Base-by-base conservation (phyloP, 1,139 yeast species). In the Diutina siamensis region DNA sequence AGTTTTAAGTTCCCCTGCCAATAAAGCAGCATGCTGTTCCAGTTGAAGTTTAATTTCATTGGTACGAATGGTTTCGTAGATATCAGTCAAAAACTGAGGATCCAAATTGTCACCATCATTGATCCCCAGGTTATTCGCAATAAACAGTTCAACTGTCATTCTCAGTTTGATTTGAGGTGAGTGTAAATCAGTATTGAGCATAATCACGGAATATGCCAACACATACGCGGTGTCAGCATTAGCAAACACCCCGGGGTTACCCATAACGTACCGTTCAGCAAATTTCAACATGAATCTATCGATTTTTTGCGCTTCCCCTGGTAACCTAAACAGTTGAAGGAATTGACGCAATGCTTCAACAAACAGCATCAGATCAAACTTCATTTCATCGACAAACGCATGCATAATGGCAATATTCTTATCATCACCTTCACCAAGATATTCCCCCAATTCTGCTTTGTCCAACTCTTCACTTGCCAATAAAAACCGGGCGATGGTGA, bases 291-390 rank as follows among this genome's bases (percentile, higher is more conserved):
- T 87, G 58, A 81, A 87, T 55, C 99, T 74, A 68, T 94, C 98
- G 61, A 94, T 89, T 58, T 92, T 92, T 63, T 94, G 99, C 2
- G 97, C 89, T 65, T 94, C 99, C 44, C 99, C 99, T 0, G 99
- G 98, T 49, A 94, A 72, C 59, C 98, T 74, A 64, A 94, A 94
- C 41, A 80, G 73, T 60, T 94, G 98, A 49, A 94, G 71, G 57
- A 87, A 87, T 10, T 67, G 68, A 55, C 98, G 76, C 67, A 94
- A 69, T 0, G 97, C 94, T 54, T 82, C 95, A 9, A 89, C 94
- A 57, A 92, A 88, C 1, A 78, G 70, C 51, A 75, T 63, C 44
- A 71, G 71, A 13, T 74, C 66, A 58, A 92, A 92, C 49, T 88
- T 89, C 81, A 92, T 80, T 52, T 74, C 67, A 57, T 89, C 96